Conservation (phyloP, 257 asterid species). For the Przewalskia tangutica region DNA sequence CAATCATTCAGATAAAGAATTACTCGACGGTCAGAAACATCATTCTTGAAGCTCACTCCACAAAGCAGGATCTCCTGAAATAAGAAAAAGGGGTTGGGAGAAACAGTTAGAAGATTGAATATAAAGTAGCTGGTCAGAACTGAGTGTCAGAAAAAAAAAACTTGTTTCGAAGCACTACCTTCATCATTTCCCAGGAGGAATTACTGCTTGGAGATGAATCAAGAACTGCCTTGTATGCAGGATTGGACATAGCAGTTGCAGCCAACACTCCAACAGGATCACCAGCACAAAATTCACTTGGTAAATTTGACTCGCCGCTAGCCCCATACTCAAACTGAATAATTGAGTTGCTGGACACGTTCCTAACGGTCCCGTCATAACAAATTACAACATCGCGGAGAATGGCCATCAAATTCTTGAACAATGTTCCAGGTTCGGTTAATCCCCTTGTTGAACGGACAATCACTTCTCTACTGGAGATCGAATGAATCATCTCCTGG, state of each 20-base stretch:
- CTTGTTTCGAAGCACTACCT: slow-evolving; percentile 31
- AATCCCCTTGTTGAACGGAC: slow-evolving; percentile 91
- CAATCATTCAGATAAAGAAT: slow-evolving; percentile 64
- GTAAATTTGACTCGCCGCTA: slow-evolving; percentile 31
- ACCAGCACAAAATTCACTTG: slow-evolving; percentile 81
- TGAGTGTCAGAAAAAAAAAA: not conserved
- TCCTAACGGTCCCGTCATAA: slow-evolving; percentile 80
- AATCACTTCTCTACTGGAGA: slow-evolving; percentile 89
- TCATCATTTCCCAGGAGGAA: slow-evolving; percentile 99
- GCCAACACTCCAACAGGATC: slow-evolving; percentile 98
- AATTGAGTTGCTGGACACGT: slow-evolving; percentile 69
- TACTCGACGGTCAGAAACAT: slow-evolving; percentile 60
- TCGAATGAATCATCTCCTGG: slow-evolving; percentile 90
- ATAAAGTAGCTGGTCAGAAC: not conserved
- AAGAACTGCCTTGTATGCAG: slow-evolving; percentile 96
- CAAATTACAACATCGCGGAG: slow-evolving; percentile 89
- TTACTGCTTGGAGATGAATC: slow-evolving; percentile 98
- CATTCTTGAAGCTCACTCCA: slow-evolving; percentile 72
- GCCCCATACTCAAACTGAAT: slow-evolving; percentile 85
- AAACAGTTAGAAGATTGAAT: slow-evolving; percentile 10
- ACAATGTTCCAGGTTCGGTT: slow-evolving; percentile 87
- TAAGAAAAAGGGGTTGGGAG: not conserved
- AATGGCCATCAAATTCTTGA: slow-evolving; percentile 92
- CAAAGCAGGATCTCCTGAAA: slow-evolving; percentile 89
- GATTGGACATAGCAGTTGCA: slow-evolving; percentile 99